phyloP scores from a whole-genome alignment of 257 asterid genomes.

The Coffea canephora region DNA sequence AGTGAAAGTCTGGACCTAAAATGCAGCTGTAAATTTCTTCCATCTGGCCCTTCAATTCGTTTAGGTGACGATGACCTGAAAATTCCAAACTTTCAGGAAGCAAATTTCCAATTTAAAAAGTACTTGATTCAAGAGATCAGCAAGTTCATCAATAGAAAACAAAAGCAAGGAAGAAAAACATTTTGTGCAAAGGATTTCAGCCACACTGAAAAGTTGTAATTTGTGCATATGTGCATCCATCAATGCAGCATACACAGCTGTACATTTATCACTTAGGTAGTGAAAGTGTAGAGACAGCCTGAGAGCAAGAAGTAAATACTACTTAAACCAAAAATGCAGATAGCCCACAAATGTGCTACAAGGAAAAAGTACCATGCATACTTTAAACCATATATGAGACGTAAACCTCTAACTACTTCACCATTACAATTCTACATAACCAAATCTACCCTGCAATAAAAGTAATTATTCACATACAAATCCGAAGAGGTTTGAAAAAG shows the following conservation, averaged over 20 bases:
- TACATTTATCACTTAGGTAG: neutral
- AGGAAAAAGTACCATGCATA: neutral
- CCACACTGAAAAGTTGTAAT: neutral
- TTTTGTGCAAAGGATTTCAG: neutral
- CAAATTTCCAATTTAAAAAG: neutral
- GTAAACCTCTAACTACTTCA: neutral
- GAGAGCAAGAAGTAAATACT: neutral
- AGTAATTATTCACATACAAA: neutral
- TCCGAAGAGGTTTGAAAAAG: neutral
- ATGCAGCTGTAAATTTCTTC: conserved; percentile 86
- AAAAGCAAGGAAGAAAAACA: neutral
- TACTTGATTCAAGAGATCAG: neutral
- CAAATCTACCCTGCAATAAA: neutral
- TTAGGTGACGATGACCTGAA: conserved; percentile 90
- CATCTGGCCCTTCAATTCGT: conserved; percentile 87
- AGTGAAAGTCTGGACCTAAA: conserved; percentile 80
- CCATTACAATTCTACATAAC: neutral
- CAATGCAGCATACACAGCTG: neutral
- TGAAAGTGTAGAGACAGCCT: neutral
- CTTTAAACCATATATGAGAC: neutral
- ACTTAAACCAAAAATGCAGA: neutral
- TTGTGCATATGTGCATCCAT: neutral
- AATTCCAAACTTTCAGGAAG: conserved; percentile 27
- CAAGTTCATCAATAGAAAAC: conserved; percentile 2
- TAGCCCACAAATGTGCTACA: neutral